Percentiles rank a stretch among this genome's conserved stretches.
phyloP scores from a whole-genome alignment of 345 rosid species.

The Populus deltoides region DNA sequence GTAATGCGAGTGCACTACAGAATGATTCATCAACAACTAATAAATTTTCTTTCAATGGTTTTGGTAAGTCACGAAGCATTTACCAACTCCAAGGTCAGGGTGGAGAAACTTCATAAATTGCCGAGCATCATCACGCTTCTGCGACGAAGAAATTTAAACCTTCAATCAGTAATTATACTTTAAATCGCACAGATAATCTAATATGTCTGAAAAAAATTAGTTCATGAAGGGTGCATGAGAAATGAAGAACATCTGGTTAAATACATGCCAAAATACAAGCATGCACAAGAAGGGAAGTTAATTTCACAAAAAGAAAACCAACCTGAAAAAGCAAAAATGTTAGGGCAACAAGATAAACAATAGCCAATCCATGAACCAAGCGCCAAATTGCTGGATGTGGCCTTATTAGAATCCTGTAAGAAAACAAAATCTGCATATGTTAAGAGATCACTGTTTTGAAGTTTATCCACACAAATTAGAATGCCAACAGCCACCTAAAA shows the following conservation, averaged over 20 bases:
- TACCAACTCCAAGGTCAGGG: constrained; percentile 96
- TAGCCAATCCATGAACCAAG: constrained; percentile 97
- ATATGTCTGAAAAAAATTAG: background rate
- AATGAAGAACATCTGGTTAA: background rate
- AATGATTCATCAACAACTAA: background rate
- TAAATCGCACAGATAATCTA: background rate
- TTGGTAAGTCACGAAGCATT: constrained; percentile 16
- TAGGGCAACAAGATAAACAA: constrained; percentile 81
- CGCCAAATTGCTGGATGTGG: constrained; percentile 99
- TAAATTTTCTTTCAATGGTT: background rate
- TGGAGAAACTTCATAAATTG: constrained; percentile 99
- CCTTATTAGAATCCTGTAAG: constrained; percentile 75
- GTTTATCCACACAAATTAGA: background rate
- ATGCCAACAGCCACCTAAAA: background rate
- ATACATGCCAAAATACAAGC: background rate
- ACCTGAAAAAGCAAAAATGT: constrained; percentile 99
- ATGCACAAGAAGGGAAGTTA: background rate
- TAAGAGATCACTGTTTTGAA: background rate
- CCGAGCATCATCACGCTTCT: constrained; percentile 95
- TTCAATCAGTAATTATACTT: constrained; percentile 20
- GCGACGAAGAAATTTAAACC: constrained; percentile 17
- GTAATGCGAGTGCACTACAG: background rate
- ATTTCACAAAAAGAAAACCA: constrained; percentile 14
- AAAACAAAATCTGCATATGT: background rate
- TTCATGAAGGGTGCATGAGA: background rate